These are phyloP conservation scores for Dendrocalamus latiflorus DNA, from an alignment of 202 grass and related monocot genomes.

Conservation along the genomic window DNA sequence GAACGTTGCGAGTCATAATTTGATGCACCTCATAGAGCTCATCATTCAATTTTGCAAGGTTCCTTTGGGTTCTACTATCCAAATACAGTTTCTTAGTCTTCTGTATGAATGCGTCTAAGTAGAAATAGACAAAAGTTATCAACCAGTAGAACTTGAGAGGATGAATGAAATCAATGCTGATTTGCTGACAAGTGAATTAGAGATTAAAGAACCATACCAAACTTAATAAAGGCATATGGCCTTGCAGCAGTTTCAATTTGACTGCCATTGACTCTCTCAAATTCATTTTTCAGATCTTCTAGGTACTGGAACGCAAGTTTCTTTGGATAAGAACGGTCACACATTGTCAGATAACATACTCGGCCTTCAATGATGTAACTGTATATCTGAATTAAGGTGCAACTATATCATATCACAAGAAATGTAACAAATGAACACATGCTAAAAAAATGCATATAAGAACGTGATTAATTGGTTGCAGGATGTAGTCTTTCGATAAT, in stretches of 20 bases:
- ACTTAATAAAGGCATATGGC: slow-evolving; percentile 98
- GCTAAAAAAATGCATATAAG: neutral
- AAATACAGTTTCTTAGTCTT: slow-evolving; percentile 98
- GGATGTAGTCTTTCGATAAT: neutral
- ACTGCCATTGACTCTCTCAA: slow-evolving; percentile 85
- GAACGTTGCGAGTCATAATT: slow-evolving; percentile 97
- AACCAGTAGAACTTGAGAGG: slow-evolving; percentile 16
- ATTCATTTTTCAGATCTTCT: slow-evolving; percentile 89
- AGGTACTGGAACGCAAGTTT: slow-evolving; percentile 91
- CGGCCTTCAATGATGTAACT: slow-evolving; percentile 88
- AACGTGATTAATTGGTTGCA: neutral
- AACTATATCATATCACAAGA: neutral
- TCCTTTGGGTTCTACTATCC: slow-evolving; percentile 91
- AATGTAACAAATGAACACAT: neutral
- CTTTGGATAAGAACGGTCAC: slow-evolving; percentile 88
- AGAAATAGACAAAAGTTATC: slow-evolving; percentile 25
- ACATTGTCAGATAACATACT: slow-evolving; percentile 97
- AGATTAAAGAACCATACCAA: slow-evolving; percentile 51
- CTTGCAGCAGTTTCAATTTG: slow-evolving; percentile 95
- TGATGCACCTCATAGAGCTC: slow-evolving; percentile 98
- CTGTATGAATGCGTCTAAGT: slow-evolving; percentile 96
- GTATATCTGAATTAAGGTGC: slow-evolving; percentile 38
- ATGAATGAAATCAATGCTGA: slow-evolving; percentile 1
- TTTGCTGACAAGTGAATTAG: neutral
- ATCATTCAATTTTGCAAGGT: slow-evolving; percentile 92